Evolutionary conservation across 176 grass and related monocot genomes (phyloP).

Genomic region (Echinochloa phyllopogon): DNA sequence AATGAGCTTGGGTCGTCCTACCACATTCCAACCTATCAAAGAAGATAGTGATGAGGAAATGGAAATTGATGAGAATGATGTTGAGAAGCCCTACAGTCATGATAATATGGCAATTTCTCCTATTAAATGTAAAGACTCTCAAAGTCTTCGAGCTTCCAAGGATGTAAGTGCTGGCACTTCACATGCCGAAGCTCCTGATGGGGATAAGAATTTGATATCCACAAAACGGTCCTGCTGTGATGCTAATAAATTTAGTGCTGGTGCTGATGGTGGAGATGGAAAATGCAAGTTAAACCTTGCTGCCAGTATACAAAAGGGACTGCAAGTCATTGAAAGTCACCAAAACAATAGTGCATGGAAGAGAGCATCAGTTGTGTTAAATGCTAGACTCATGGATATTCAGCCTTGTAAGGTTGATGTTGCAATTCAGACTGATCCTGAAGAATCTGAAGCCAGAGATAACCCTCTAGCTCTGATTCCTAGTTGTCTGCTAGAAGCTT

Average conservation of each 20-base stretch:
- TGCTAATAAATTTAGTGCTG: conserved; percentile 27
- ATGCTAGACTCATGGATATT: conserved; percentile 68
- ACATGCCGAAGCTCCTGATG: conserved; percentile 39
- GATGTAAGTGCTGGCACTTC: conserved; percentile 35
- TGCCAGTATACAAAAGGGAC: conserved; percentile 85
- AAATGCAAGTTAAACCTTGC: conserved; percentile 59
- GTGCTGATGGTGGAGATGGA: conserved; percentile 23
- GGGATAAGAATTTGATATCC: conserved; percentile 39
- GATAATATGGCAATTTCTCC: conserved; percentile 42
- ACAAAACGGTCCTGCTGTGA: conserved; percentile 52
- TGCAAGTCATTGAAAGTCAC: conserved; percentile 78
- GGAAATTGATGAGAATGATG: conserved; percentile 97
- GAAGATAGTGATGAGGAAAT: conserved; percentile 97
- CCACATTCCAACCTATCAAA: conserved; percentile 71
- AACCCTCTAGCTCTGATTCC: conserved; percentile 59
- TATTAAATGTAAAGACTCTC: conserved; percentile 39
- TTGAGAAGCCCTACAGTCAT: conserved; percentile 66
- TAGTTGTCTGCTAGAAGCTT: conserved; percentile 51
- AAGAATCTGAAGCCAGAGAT: conserved; percentile 63
- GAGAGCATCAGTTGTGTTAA: conserved; percentile 80
- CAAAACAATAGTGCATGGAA: conserved; percentile 65
- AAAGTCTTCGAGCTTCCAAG: conserved; percentile 25
- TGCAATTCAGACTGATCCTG: conserved; percentile 74
- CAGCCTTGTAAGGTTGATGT: conserved; percentile 81
- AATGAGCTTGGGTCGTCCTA: conserved; percentile 82